Percentiles rank a stretch among this genome's conserved stretches.
Evolutionary conservation across 2,329 filamentous ascomycete genomes (phyloP).

Genomic region (Botrytis paeoniae): DNA sequence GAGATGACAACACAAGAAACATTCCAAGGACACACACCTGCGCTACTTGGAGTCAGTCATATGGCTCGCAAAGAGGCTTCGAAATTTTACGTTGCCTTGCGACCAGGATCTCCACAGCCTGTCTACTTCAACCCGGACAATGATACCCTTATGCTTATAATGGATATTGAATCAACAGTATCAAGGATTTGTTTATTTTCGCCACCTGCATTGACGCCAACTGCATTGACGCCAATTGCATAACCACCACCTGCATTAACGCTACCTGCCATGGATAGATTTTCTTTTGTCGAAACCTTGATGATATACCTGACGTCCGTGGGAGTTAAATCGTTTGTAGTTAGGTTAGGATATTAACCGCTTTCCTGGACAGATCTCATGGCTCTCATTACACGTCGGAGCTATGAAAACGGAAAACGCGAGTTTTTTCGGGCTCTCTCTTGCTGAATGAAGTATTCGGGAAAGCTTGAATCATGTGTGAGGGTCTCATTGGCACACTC

Average conservation of each 20-base stretch:
- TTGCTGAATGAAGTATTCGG: no score
- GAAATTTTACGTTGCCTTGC: background rate
- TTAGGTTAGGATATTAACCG: background rate
- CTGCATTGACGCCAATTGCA: no score
- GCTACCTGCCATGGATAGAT: no score
- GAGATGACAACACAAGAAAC: background rate
- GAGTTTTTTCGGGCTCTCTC: background rate
- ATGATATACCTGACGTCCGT: background rate
- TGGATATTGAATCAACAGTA: no score
- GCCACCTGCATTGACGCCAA: no score
- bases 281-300: accelerated
- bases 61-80: background rate
- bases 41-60: background rate
- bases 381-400: background rate
- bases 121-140: background rate
- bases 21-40: background rate
- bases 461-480: background rate
- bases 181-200: no score
- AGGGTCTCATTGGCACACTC: background rate
- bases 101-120: background rate
- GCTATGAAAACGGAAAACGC: accelerated
- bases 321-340: background rate
- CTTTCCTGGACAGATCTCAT: background rate
- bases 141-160: no score
- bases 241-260: no score